Base-by-base conservation (phyloP, 2,329 filamentous ascomycete genomes). In the Xylaria sp. region DNA sequence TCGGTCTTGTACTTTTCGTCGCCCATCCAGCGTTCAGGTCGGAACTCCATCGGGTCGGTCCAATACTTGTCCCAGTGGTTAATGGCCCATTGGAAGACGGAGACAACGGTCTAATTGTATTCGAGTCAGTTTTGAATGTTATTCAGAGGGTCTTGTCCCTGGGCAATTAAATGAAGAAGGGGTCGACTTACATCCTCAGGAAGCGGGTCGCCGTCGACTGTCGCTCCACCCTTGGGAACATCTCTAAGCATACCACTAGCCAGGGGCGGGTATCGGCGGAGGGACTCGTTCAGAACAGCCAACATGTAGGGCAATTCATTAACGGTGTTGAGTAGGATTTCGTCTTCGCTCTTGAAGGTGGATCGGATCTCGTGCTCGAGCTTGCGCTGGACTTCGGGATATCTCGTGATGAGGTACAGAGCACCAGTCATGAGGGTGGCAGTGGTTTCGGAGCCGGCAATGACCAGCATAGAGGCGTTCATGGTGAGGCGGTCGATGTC, bases 361-460 rank as follows among this genome's bases (percentile, higher is more conserved):
- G 74, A 70, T 8, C 82, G 78, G 9, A 85, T 77, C 73, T 85
- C 83, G 5, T 77, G 28, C 4, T 74, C 74, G 15, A 84, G 59
- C 59, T 75, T 80, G n/a, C 72, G 55, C 15, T 80, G 72, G 15
- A 71, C 70, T 2, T 76, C 67, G 0, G 79, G 80, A 63, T 83
- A 76, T 4, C 75, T 77, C 2, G 83, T 72, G 9, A 86, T 75
- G 4, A 82, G 73, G 66, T 79, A 86, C 0, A 76, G 70, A 68
- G 77, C 72, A 70, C 82, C 73, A 68, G 78, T 75, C 18, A 86
- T 76, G 2, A 83, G 75, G 0, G 83, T 85, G 0, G 84, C 82
- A 0, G 84, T 85, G 5, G 85, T 87, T 71, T 87, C 85, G 3
- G 82, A 83, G 4, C 85, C 84, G 6, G 83, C 84, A 15, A 83